Evolutionary conservation across 140 eudicot species (phyloP).

Genomic region (Erigeron philadelphicus): DNA sequence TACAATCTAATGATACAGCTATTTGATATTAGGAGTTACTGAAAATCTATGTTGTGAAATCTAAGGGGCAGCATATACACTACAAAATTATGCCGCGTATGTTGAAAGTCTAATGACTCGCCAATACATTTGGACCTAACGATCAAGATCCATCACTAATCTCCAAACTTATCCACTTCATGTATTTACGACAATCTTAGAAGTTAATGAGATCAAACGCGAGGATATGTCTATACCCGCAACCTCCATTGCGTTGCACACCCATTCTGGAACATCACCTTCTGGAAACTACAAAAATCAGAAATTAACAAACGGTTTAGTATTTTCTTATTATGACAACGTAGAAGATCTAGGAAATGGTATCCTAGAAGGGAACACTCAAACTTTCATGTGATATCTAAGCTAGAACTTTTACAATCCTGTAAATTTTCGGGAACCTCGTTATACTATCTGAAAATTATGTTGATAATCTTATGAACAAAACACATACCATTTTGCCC

Average conservation of each 20-base stretch:
- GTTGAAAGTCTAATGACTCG: background rate
- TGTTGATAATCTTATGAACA: background rate
- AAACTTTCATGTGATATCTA: too few species aligned
- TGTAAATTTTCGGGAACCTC: background rate
- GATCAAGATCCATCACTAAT: background rate
- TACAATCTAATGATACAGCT: background rate
- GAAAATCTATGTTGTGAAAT: background rate
- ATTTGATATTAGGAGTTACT: background rate
- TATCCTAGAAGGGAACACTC: too few species aligned
- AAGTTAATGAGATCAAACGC: slow-evolving; percentile 40
- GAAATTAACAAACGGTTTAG: background rate
- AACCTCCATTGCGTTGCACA: slow-evolving; percentile 96
- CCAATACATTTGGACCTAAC: background rate
- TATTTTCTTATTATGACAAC: background rate
- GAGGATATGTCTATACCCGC: slow-evolving; percentile 88
- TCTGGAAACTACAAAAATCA: slow-evolving; percentile 60
- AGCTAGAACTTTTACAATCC: too few species aligned
- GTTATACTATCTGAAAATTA: background rate
- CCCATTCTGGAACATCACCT: slow-evolving; percentile 95
- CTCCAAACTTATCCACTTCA: slow-evolving; percentile 1
- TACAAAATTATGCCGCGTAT: slow-evolving; percentile 34
- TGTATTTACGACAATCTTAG: slow-evolving; percentile 13
- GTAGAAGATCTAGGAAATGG: background rate
- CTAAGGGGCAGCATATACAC: slow-evolving; percentile 24
- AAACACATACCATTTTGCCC: slow-evolving; percentile 64